Base-by-base conservation (phyloP, 768 basidiomycete genomes). In the Rhodotorula toruloides region DNA sequence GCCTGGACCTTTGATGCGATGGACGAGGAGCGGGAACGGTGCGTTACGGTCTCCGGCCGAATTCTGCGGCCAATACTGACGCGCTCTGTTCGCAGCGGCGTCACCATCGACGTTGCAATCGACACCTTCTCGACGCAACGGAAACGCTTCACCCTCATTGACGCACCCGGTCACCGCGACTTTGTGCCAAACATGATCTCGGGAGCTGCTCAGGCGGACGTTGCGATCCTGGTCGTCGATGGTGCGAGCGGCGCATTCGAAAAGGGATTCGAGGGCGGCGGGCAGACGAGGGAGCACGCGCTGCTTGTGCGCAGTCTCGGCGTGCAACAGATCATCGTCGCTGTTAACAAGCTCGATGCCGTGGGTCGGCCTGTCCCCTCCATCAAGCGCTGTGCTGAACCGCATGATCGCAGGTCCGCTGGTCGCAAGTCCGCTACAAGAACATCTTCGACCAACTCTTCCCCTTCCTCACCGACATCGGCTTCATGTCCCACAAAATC, bases 151-250 rank as follows among this genome's bases (percentile, higher is more conserved):
- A 96, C 91, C 3, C 84, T 99, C n/a, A 83, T 99, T 37, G 96
- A 99, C 74, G 94, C 94, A 0, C 96, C 96, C 0, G 96, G 96
- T 0, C 96, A 99, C 78, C 88, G 86, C 71, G 96, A 99, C 75
- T 98, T 98, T 73, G 88, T 99, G 68, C 96, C 96, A 2, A 98
- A 98, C 76, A 98, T 98, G 94, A 99, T 99, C 58, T 97, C 93
- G 0, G 96, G 96, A 2, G 94, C 96, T 12, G 86, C 93, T 4
- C 96, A 97, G 77, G 96, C 94, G 0, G 96, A 98, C 72, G 90
- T 90, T 53, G 91, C 96, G 0, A 78, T 98, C 13, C 84, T 98
- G 29, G 93, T 98, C 7, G 86, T 99, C 34, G 96, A 96, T 76
- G 86, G 92, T 3, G 82, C 87, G 10, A 85, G 82, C 2, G 94